These are phyloP conservation scores for Davidsoniella eucalypti DNA, from an alignment of 2,329 filamentous ascomycete species.

Conservation along the genomic window DNA sequence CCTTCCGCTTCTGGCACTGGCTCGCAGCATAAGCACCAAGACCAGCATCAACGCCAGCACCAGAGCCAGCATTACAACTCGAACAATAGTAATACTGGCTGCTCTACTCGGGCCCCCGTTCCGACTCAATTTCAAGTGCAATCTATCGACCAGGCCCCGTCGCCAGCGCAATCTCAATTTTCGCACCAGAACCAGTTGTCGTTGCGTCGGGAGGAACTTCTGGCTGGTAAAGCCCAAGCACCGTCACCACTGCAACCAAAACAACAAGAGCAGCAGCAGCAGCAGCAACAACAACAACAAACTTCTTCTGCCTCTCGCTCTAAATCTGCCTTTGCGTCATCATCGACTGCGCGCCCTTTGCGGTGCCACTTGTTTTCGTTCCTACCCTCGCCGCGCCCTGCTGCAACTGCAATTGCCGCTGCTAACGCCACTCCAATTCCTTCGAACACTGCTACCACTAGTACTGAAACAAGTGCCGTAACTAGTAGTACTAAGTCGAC, in stretches of 20 bases:
- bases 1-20: constrained; percentile 2
- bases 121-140: constrained; percentile 6
- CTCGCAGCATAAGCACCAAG: not conserved
- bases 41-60: constrained; percentile 1
- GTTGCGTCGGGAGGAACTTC: not conserved
- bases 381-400: not conserved
- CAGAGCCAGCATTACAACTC: not conserved
- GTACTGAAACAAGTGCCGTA: not conserved
- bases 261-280: not conserved
- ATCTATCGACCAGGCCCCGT: constrained; percentile 1
- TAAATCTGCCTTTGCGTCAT: not conserved
- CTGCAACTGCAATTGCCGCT: not conserved
- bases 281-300: not conserved
- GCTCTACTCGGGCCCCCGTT: too few species aligned
- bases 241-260: constrained; percentile 4
- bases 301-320: not conserved
- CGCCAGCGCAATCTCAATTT: constrained; percentile 3
- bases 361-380: too few species aligned
- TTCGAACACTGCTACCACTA: not conserved
- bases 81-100: too few species aligned
- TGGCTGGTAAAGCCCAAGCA: not conserved
- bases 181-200: not conserved
- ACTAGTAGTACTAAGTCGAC: too few species aligned
- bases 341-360: not conserved
- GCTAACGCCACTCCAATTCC: not conserved